Percentiles rank a stretch among this genome's conserved stretches.
phyloP scores from a whole-genome alignment of 257 asterid species.

The Ligustrum vulgare region DNA sequence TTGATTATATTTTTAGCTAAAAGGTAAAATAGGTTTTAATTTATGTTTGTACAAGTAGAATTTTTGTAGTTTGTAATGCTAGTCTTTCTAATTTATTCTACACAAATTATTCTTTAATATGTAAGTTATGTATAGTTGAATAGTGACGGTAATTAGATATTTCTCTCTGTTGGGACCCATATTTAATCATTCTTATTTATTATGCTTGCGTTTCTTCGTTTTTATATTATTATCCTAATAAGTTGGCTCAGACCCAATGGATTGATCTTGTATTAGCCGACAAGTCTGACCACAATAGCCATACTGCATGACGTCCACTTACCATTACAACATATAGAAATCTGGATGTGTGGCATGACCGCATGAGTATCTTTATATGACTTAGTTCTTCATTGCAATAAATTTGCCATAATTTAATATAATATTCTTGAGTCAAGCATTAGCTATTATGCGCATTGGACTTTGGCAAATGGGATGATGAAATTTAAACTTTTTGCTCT shows the following conservation, averaged over 20 bases:
- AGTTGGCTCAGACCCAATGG: neutral
- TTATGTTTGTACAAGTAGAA: too few relatives aligned
- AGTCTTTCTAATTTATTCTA: neutral
- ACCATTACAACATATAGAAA: neutral
- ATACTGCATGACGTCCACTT: neutral
- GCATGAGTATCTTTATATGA: neutral
- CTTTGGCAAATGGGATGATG: neutral
- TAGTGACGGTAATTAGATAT: neutral
- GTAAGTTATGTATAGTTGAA: neutral
- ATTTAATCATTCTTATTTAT: neutral
- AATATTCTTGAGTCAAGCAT: neutral
- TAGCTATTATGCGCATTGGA: neutral
- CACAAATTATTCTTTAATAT: neutral
- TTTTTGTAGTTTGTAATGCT: neutral
- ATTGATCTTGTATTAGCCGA: neutral
- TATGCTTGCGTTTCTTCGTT: neutral
- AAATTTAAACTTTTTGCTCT: neutral
- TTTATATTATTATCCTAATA: neutral
- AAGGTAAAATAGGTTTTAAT: too few relatives aligned
- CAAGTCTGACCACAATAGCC: neutral
- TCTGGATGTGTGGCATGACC: neutral
- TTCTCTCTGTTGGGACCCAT: neutral
- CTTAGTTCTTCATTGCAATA: neutral
- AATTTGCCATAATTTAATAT: neutral
- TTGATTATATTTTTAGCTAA: too few relatives aligned